Evolutionary conservation across 441 rosid species (phyloP), one percentile per base, ranked within the genome.

Genomic region (Pelargonium citronellum): DNA sequence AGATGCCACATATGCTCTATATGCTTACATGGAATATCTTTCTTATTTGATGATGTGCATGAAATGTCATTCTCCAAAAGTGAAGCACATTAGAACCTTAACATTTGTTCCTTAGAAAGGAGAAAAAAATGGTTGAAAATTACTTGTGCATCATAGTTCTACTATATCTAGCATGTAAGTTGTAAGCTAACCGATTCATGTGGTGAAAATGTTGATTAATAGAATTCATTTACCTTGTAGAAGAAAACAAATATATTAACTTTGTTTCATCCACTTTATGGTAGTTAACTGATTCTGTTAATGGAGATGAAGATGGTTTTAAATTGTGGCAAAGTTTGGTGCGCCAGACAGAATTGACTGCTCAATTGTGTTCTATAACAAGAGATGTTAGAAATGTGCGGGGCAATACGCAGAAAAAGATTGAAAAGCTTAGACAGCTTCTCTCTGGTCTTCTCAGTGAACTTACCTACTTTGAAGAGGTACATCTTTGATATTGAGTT

Each of bases 381-480:
- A 88, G 89, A 84, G 97, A 95, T 70, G 96, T 95, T 73, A 85
- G 97, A 79, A 88, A 89, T 81, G 98, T 92, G 73, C 85, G 98
- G 63, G 98, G 99, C 76, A 95, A 95, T 80, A 90, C 98, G 51
- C 98, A 90, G 77, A 95, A 91, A 79, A 95, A 92, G 83, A 95
- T 86, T 73, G 98, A 95, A 79, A 95, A 92, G 89, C 99, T 92
- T 58, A 86, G 96, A 74, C 99, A 95, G 80, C 97, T 95, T 76
- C 93, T 95, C 68, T 83, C 87, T 73, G 99, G 98, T 74, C 91
- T 90, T 73, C 96, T 90, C 57, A 92, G 97, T 71, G 97, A 95
- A 75, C 98, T 95, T 71, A 90, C 96, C 69, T 89, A 92, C 82
- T 95, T 95, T 78, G 99, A 92, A 70, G 95, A 92, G 98, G 99